Evolutionary conservation across 2,329 filamentous ascomycete species (phyloP).

Genomic region (Aspergillus tanneri): DNA sequence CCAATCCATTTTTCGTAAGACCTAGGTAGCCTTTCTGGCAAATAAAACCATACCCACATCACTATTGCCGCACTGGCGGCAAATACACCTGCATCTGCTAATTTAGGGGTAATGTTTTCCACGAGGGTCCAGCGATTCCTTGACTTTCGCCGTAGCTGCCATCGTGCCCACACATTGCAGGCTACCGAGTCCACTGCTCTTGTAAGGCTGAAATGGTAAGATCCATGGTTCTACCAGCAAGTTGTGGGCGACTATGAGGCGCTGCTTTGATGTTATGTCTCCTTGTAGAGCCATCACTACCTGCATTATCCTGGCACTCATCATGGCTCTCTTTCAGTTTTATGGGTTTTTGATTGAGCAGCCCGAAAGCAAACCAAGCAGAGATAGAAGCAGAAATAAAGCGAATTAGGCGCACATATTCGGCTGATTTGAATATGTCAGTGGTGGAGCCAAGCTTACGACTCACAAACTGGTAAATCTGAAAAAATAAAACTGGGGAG

Average conservation of each 20-base stretch:
- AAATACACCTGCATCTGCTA: slow-evolving; percentile 70
- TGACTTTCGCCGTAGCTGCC: slow-evolving; percentile 35
- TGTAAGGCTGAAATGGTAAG: slow-evolving; percentile 73
- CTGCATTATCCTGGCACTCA: slow-evolving; percentile 7
- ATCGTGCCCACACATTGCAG: slow-evolving; percentile 63
- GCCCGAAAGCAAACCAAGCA: slow-evolving; percentile 49
- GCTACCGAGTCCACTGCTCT: slow-evolving; percentile 71
- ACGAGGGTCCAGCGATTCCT: slow-evolving; percentile 33
- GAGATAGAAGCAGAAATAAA: slow-evolving; percentile 50
- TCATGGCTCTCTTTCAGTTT: slow-evolving; percentile 15
- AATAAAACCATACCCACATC: slow-evolving; percentile 90
- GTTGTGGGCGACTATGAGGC: slow-evolving; percentile 27
- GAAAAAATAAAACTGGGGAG: slow-evolving; percentile 37
- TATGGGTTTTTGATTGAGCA: slow-evolving; percentile 46
- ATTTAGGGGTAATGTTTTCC: slow-evolving; percentile 42
- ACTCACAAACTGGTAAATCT: slow-evolving; percentile 26
- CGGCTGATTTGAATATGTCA: slow-evolving; percentile 18
- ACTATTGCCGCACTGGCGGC: slow-evolving; percentile 69
- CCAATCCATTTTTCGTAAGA: slow-evolving; percentile 81
- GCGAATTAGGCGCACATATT: slow-evolving; percentile 29
- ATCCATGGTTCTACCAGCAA: slow-evolving; percentile 74
- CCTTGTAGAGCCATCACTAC: slow-evolving; percentile 7
- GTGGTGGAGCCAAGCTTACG: slow-evolving; percentile 19
- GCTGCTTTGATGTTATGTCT: slow-evolving; percentile 8
- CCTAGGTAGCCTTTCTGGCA: slow-evolving; percentile 66